Conservation (phyloP, 2,329 filamentous ascomycete genomes). For the Dissoconium aciculare region DNA sequence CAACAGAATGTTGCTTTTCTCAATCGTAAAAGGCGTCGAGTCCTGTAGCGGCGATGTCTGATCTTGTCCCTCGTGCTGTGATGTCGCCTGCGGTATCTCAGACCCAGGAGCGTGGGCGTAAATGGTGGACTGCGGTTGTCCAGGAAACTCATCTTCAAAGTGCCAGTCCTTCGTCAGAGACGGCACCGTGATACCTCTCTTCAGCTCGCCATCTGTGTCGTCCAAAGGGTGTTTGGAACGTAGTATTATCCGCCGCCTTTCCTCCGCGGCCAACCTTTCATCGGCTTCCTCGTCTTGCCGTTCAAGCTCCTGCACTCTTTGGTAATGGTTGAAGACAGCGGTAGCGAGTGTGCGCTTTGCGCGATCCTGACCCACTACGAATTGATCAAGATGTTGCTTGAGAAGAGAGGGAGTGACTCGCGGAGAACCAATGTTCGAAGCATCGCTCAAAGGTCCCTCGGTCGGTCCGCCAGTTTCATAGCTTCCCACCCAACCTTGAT, state of each 20-base stretch:
- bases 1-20: slow-evolving; percentile 88
- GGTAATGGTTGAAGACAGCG: slow-evolving; percentile 93
- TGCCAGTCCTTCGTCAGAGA: slow-evolving; percentile 20
- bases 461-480: slow-evolving; percentile 50
- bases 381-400: slow-evolving; percentile 86
- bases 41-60: slow-evolving; percentile 35
- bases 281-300: slow-evolving; percentile 67
- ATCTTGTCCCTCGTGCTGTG: slow-evolving; percentile 7
- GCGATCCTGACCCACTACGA: slow-evolving; percentile 87
- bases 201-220: slow-evolving; percentile 37
- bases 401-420: slow-evolving; percentile 49
- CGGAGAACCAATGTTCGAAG: slow-evolving; percentile 42
- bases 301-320: slow-evolving; percentile 62
- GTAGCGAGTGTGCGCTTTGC: slow-evolving; percentile 89
- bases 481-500: slow-evolving; percentile 45
- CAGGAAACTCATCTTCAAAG: slow-evolving; percentile 44
- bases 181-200: slow-evolving; percentile 21
- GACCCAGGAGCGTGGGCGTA: slow-evolving; percentile 6
- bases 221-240: slow-evolving; percentile 57
- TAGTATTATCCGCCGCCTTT: slow-evolving; percentile 49
- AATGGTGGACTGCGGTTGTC: slow-evolving; percentile 41
- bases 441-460: slow-evolving; percentile 46
- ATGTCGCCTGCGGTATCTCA: slow-evolving; percentile 8
- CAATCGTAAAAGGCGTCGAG: slow-evolving; percentile 53
- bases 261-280: slow-evolving; percentile 54